Percentiles rank a stretch among this genome's conserved stretches.
phyloP scores from a whole-genome alignment of 345 rosid species.

The Iberis pinnata region DNA sequence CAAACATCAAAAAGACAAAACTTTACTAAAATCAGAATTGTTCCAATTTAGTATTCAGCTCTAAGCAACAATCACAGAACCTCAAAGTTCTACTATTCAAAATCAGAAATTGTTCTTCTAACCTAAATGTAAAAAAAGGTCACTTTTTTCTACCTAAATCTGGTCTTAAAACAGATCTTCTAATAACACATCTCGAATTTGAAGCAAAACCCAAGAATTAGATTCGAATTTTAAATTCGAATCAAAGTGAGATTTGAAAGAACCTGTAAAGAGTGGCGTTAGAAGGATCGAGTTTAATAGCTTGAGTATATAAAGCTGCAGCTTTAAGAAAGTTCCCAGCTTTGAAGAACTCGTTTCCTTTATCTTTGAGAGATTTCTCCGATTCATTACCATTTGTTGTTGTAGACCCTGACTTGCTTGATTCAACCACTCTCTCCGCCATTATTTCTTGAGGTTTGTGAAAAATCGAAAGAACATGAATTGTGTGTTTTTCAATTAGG shows the following conservation, averaged over 20 bases:
- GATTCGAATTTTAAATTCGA: background rate
- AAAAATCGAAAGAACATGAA: too few relatives aligned
- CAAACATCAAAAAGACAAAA: background rate
- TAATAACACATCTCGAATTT: background rate
- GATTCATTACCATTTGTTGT: constrained; percentile 29
- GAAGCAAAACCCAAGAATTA: background rate
- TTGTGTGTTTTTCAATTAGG: too few relatives aligned
- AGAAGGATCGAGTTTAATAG: constrained; percentile 87
- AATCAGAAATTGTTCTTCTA: too few relatives aligned
- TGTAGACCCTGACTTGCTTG: constrained; percentile 35
- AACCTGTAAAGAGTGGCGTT: constrained; percentile 90
- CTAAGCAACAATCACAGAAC: constrained; percentile 4
- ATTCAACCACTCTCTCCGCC: constrained; percentile 22
- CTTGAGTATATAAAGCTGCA: constrained; percentile 96
- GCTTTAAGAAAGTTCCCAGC: constrained; percentile 96
- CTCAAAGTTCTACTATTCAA: too few relatives aligned
- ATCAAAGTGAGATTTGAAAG: background rate
- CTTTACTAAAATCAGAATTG: background rate
- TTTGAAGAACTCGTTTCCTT: constrained; percentile 92
- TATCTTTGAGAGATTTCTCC: constrained; percentile 63
- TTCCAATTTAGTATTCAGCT: constrained; percentile 5
- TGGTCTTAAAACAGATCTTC: too few relatives aligned
- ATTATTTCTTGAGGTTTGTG: too few relatives aligned
- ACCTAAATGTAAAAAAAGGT: too few relatives aligned
- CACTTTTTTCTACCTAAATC: too few relatives aligned